Conservation (phyloP, 176 grass and related monocot species). For the Juncus inflexus region DNA sequence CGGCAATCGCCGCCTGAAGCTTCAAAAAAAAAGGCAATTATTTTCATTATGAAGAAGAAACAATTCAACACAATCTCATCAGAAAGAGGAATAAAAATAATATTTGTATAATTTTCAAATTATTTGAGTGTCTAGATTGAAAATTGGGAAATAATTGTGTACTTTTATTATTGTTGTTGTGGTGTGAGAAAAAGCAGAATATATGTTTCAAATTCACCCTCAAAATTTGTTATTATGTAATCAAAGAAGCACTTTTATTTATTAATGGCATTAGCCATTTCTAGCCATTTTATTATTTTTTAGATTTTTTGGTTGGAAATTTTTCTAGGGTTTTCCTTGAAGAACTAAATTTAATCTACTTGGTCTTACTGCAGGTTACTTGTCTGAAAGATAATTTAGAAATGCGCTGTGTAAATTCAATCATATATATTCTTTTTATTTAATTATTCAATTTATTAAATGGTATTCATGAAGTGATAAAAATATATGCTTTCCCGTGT, state of each 20-base stretch:
- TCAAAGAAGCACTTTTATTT: not conserved
- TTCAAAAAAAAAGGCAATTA: too few species aligned
- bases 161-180: conserved; percentile 24
- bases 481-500: not conserved
- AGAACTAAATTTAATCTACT: conserved; percentile 57
- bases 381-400: conserved; percentile 83
- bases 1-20: too few species aligned
- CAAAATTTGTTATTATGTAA: conserved; percentile 39
- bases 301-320: not conserved
- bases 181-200: conserved; percentile 29
- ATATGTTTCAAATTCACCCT: conserved; percentile 24
- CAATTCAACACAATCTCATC: conserved; percentile 33
- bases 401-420: conserved; percentile 24
- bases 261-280: not conserved
- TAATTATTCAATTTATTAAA: conserved; percentile 6
- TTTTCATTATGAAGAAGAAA: too few species aligned
- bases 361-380: conserved; percentile 90
- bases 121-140: conserved; percentile 39
- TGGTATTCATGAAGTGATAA: not conserved
- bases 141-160: conserved; percentile 29
- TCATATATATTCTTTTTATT: not conserved
- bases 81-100: conserved; percentile 73
- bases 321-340: conserved; percentile 14
- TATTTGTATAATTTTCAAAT: conserved; percentile 8
- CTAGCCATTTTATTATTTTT: not conserved